phyloP scores from a whole-genome alignment of 164 flowering plant species.

The Malania oleifera region DNA sequence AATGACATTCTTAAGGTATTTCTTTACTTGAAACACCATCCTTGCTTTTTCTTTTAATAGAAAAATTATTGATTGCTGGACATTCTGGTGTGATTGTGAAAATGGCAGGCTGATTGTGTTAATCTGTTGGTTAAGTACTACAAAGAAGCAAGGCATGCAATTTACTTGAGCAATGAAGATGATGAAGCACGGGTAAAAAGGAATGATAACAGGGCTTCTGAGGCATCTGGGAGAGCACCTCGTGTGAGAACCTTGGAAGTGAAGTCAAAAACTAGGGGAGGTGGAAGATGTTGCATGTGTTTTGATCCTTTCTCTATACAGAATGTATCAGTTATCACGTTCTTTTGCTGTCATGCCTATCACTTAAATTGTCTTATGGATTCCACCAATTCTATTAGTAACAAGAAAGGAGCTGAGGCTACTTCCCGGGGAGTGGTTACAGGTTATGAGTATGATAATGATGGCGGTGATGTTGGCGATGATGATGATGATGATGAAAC shows the following conservation, averaged over 20 bases:
- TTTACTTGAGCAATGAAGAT: conserved; percentile 65
- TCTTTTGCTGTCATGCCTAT: conserved; percentile 96
- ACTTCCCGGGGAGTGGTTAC: conserved; percentile 13
- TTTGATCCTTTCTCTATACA: conserved; percentile 78
- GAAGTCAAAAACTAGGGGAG: conserved; percentile 76
- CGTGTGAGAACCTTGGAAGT: conserved; percentile 40
- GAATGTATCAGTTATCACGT: conserved; percentile 46
- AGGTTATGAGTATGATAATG: conserved; percentile 33
- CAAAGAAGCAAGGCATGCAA: conserved; percentile 88
- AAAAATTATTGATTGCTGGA: neutral
- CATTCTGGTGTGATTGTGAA: conserved; percentile 1
- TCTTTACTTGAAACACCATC: neutral
- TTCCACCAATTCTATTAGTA: conserved; percentile 37
- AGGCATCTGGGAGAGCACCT: conserved; percentile 24
- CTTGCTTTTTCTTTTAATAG: neutral
- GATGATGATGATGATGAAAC: conserved; percentile 35
- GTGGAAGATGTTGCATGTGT: conserved; percentile 90
- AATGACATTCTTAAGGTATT: conserved; percentile 93
- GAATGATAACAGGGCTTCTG: conserved; percentile 29
- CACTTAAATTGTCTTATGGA: conserved; percentile 75
- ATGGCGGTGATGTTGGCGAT: conserved; percentile 26
- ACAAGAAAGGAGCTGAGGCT: conserved; percentile 21
- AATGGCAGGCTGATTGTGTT: conserved; percentile 76
- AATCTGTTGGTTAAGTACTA: conserved; percentile 83
- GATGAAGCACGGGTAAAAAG: conserved; percentile 52